Evolutionary conservation across 768 basidiomycete genomes (phyloP), one percentile per base, ranked within the genome.

Genomic region (Cystofilobasidium macerans): DNA sequence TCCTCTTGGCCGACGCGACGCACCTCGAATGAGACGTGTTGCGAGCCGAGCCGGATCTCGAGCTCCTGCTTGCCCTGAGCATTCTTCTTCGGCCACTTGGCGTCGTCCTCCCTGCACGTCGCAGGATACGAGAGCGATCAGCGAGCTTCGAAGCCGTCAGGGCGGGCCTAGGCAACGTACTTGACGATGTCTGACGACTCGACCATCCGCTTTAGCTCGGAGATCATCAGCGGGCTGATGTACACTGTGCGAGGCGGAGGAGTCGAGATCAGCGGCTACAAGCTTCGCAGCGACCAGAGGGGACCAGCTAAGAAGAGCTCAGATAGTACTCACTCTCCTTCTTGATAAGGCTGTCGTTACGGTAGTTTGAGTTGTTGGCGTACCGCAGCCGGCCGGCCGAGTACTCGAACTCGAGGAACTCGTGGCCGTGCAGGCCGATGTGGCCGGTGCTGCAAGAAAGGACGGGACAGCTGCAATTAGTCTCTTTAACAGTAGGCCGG

Each of bases 331-430:
- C 71, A 95, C 93, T 95, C 78, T 99, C 95, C 88, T 98, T 98
- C 69, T 94, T 84, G 75, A 99, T 98, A 57, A 99, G 79, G 76
- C 86, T 88, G 78, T 99, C 95, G 72, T 98, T 98, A 36, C 95
- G 80, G 78, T 99, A 99, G 78, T 99, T 99, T 13, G 94, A 97
- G 81, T 98, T 98, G 81, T 98, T 94, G 69, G 95, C 95, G 76
- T 98, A 99, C 71, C 95, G 84, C 63, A 98, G 70, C 36, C 69
- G 51, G 82, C 70, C 94, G 79, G 93, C 89, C 18, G 89, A 87
- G 79, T 97, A 97, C 77, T 98, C 94, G 72, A 98, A 99, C 76
- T 99, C 94, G 54, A 99, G 82, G 76, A 98, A 98, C 76, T 95
- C 92, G 78, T 95, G 92, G 26, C 91, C 93, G 72, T 94, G 92